Evolutionary conservation across 2,329 filamentous ascomycete genomes (phyloP).

Genomic region (Fusarium sp.): DNA sequence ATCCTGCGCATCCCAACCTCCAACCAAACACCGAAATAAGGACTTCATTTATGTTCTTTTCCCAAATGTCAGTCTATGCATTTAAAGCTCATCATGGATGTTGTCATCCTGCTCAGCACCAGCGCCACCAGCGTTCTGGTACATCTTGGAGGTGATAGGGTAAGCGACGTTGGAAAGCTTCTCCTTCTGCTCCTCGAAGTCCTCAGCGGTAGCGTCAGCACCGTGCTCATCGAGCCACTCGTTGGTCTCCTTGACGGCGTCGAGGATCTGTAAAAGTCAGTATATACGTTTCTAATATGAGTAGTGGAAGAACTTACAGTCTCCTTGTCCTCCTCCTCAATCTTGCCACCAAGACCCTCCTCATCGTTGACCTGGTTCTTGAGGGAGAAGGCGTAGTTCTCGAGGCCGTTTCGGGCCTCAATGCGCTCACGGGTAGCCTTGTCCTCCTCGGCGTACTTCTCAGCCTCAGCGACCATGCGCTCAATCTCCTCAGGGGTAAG

Average conservation of each 20-base stretch:
- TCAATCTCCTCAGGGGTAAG: constrained; percentile 97
- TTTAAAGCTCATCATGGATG: constrained; percentile 85
- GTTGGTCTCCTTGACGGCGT: constrained; percentile 95
- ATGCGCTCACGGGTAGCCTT: constrained; percentile 98
- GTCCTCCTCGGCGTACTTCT: constrained; percentile 99
- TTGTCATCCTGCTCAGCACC: constrained; percentile 74
- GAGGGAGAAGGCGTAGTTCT: constrained; percentile 99
- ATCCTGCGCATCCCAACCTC: constrained; percentile 42
- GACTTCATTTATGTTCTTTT: constrained; percentile 46
- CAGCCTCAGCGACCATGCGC: constrained; percentile 98
- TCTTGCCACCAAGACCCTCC: constrained; percentile 97
- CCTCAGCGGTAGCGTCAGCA: constrained; percentile 84
- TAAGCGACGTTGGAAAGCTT: constrained; percentile 97
- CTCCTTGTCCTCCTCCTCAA: constrained; percentile 98
- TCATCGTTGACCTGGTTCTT: constrained; percentile 99
- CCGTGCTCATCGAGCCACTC: constrained; percentile 98
- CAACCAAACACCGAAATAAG: constrained; percentile 48
- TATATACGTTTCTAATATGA: background rate
- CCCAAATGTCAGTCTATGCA: constrained; percentile 49
- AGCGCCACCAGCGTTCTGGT: constrained; percentile 69
- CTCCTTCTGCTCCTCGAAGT: constrained; percentile 99
- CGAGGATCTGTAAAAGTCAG: constrained; percentile 74
- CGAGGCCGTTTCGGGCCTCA: constrained; percentile 93
- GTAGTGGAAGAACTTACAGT: constrained; percentile 68
- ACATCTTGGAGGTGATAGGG: constrained; percentile 99